Base-by-base conservation (phyloP, 768 basidiomycete genomes). In the Tubosaeta sp. region DNA sequence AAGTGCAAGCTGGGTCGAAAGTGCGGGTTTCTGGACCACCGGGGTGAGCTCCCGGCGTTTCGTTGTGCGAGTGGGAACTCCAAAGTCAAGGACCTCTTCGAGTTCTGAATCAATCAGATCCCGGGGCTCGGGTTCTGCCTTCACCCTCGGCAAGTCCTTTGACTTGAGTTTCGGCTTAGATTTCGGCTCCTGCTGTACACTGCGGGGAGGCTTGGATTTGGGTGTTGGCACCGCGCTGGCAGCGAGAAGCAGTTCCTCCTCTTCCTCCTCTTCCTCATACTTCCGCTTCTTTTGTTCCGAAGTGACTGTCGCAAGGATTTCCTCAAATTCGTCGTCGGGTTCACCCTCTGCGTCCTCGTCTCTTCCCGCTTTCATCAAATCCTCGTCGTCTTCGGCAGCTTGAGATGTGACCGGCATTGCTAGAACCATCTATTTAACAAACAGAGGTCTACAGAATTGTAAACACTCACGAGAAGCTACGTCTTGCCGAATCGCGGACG, bases 21-120 rank as follows among this genome's bases (percentile, higher is more conserved):
- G 46, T 12, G 46, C 17, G 22, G 25, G 48, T 19, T 62, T 67
- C 47, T 47, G 60, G 3, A 35, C 38, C 35, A 72, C 58, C 8
- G 62, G 60, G 0, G 60, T 53, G 14, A 60, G 52, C 33, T 50
- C 62, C 33, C 6, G 60, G 37, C 71, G 71, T 62, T 78, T 77
- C 6, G 68, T 42, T 46, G 61, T 62, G 29, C 65, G 70, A 43
- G 76, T 71, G 17, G 79, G 76, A 53, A 70, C 66, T 6, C 79
- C 79, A 54, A 84, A 77, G 52, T 72, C 71, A 6, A 82, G 71
- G 27, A 72, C 72, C 50, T 81, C 79, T 55, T 74, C 81, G 13
- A 71, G 42, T 26, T 68, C 69, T 12, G 64, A 68, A 46, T 71
- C 71, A 5, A 64, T 13, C 26, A 61, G 49, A 16, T 58, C 54